Evolutionary conservation across 2,329 filamentous ascomycete species (phyloP).

Genomic region (Fusarium sp.): DNA sequence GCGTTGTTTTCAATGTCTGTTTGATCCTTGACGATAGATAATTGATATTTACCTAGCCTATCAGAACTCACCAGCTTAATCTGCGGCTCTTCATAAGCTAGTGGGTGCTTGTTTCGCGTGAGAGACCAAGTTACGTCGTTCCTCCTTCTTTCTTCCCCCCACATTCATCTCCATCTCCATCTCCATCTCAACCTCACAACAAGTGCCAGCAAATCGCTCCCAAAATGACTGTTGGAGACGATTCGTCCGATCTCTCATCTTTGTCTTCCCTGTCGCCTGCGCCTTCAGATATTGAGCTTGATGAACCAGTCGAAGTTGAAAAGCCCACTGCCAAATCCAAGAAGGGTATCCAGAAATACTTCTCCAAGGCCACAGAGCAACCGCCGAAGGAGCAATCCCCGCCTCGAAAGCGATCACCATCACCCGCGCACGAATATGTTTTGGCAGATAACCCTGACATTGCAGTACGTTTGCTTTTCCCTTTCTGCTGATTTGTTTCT

Average conservation of each 20-base stretch:
- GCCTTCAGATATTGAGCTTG: constrained; percentile 59
- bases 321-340: constrained; percentile 58
- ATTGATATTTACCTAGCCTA: constrained; percentile 44
- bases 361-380: constrained; percentile 64
- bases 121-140: constrained; percentile 45
- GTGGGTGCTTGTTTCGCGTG: constrained; percentile 46
- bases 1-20: constrained; percentile 24
- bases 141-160: constrained; percentile 45
- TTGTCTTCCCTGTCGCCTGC: constrained; percentile 59
- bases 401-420: constrained; percentile 81
- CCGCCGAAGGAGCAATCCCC: constrained; percentile 68
- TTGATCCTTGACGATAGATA: constrained; percentile 28
- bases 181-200: constrained; percentile 40
- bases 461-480: constrained; percentile 72
- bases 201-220: constrained; percentile 39
- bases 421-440: constrained; percentile 88
- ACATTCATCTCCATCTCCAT: constrained; percentile 45
- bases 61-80: constrained; percentile 45
- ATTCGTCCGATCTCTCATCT: constrained; percentile 71
- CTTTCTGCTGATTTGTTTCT: neutral
- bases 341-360: constrained; percentile 72
- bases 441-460: constrained; percentile 92
- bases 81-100: constrained; percentile 47
- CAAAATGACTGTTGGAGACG: constrained; percentile 67
- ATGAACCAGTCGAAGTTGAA: constrained; percentile 52